phyloP scores from a whole-genome alignment of 1,139 yeast genomes.

The Candida albicans region DNA sequence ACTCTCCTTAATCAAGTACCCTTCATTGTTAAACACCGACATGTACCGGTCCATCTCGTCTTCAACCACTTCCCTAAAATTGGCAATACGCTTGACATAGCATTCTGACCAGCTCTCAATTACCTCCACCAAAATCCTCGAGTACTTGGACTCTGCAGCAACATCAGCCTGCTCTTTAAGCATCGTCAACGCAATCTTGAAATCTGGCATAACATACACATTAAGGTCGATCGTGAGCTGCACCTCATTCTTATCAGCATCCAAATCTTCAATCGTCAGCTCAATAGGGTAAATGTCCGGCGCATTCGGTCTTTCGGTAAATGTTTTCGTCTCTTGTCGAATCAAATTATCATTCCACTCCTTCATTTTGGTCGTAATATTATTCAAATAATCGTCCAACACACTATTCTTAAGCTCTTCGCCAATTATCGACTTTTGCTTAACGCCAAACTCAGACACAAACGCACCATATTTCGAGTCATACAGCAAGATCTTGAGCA shows the following conservation, averaged over 20 bases:
- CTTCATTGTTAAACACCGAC: constrained; percentile 44
- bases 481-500: constrained; percentile 66
- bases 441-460: constrained; percentile 39
- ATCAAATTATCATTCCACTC: constrained; percentile 79
- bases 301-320: constrained; percentile 61
- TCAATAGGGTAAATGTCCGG: constrained; percentile 58
- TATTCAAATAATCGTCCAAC: constrained; percentile 69
- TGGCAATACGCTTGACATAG: constrained; percentile 58
- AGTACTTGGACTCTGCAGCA: constrained; percentile 85
- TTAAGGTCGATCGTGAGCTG: constrained; percentile 65
- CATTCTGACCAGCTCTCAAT: constrained; percentile 70
- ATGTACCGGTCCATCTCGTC: constrained; percentile 54
- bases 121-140: constrained; percentile 80
- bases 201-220: constrained; percentile 61
- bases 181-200: constrained; percentile 63
- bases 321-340: constrained; percentile 61
- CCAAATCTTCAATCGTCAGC: constrained; percentile 44
- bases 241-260: constrained; percentile 56
- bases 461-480: constrained; percentile 63
- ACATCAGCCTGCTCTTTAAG: constrained; percentile 90
- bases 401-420: constrained; percentile 62
- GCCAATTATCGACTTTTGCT: constrained; percentile 59
- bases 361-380: constrained; percentile 68
- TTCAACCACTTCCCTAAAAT: constrained; percentile 58
- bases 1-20: constrained; percentile 38